A percentile compares a stretch with the other conserved stretches of the same genome.
These are phyloP conservation scores for Macrophomina phaseolina DNA, from an alignment of 2,329 filamentous ascomycete species.

Conservation along the genomic window DNA sequence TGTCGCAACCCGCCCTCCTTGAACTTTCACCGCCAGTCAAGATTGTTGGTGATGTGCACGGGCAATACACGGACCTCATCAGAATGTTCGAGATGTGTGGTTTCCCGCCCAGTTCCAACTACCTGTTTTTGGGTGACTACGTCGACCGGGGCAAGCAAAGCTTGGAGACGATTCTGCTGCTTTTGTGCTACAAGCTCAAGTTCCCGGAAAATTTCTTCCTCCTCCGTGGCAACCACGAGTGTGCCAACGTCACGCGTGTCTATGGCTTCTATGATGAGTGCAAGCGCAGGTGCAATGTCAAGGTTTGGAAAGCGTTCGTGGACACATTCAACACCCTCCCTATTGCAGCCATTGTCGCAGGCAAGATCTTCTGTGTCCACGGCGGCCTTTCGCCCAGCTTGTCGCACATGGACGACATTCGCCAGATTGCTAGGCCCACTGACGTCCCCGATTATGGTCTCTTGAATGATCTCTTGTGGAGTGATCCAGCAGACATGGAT, in stretches of 20 bases:
- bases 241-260: constrained; percentile 92
- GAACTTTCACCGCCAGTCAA: constrained; percentile 96
- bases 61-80: constrained; percentile 94
- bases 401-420: constrained; percentile 97
- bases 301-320: constrained; percentile 97
- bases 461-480: constrained; percentile 95
- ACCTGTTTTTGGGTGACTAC: constrained; percentile 93
- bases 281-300: constrained; percentile 94
- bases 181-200: constrained; percentile 96
- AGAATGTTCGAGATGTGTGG: constrained; percentile 99
- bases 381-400: constrained; percentile 91
- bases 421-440: constrained; percentile 91
- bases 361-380: constrained; percentile 98
- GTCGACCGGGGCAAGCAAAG: constrained; percentile 97
- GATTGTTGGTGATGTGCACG: constrained; percentile 96
- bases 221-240: constrained; percentile 93
- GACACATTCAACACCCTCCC: constrained; percentile 96
- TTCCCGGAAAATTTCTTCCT: constrained; percentile 98
- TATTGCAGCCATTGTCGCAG: constrained; percentile 94
- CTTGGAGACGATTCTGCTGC: constrained; percentile 87
- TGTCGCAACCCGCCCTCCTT: constrained; percentile 88
- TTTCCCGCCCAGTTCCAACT: constrained; percentile 90
- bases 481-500: constrained; percentile 97
- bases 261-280: constrained; percentile 99
- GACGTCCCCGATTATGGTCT: constrained; percentile 97